Percentiles rank a stretch among this genome's conserved stretches.
These are phyloP conservation scores for Candida piceae DNA, from an alignment of 805 yeast species.

Conservation along the genomic window DNA sequence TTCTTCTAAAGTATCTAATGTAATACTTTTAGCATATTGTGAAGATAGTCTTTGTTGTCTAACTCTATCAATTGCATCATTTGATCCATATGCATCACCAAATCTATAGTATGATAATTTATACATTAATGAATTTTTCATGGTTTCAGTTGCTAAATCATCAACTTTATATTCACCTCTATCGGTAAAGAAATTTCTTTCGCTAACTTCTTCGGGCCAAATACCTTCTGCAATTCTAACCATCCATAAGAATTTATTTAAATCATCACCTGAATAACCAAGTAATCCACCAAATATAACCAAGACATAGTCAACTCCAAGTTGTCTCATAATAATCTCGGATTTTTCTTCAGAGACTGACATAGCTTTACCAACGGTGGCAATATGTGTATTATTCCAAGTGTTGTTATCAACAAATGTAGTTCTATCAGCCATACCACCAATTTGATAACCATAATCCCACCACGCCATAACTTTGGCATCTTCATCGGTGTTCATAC, in stretches of 20 bases:
- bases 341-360: conserved; percentile 82
- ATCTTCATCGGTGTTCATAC: conserved; percentile 96
- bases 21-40: conserved; percentile 36
- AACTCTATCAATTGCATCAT: conserved; percentile 75
- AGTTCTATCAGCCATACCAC: conserved; percentile 99
- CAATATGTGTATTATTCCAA: conserved; percentile 99
- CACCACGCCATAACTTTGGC: conserved; percentile 98
- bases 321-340: conserved; percentile 80
- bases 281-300: conserved; percentile 91
- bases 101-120: conserved; percentile 89
- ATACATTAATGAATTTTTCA: conserved; percentile 89
- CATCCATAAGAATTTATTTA: conserved; percentile 98
- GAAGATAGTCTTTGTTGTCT: conserved; percentile 59
- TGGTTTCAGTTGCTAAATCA: conserved; percentile 70
- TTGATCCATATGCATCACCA: conserved; percentile 60
- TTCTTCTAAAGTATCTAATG: conserved; percentile 80
- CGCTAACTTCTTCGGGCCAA: conserved; percentile 98
- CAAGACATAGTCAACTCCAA: conserved; percentile 92
- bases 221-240: conserved; percentile 97
- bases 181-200: conserved; percentile 76
- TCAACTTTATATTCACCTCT: conserved; percentile 89
- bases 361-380: conserved; percentile 98
- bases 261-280: conserved; percentile 94
- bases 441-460: conserved; percentile 99
- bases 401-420: conserved; percentile 98